These are phyloP conservation scores for Neurospora sp. DNA, from an alignment of 495 filamentous ascomycete genomes.

Conservation along the genomic window DNA sequence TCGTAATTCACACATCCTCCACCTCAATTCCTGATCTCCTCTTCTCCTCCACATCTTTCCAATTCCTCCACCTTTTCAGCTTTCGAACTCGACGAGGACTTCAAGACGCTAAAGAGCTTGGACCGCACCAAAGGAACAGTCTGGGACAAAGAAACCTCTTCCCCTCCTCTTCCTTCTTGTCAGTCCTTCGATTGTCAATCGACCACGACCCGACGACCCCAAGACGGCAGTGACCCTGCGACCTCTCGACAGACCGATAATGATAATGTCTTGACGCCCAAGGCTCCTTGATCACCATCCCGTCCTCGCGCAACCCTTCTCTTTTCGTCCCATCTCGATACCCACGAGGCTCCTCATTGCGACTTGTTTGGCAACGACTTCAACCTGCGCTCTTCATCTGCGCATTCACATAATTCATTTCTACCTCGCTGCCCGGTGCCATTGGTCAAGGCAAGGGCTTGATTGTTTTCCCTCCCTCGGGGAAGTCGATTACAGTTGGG, in stretches of 20 bases:
- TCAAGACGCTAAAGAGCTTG: background rate
- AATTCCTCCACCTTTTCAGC: background rate
- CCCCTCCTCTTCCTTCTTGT: background rate
- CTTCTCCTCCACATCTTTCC: background rate
- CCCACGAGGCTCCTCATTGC: background rate
- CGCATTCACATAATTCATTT: background rate
- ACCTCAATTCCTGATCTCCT: background rate
- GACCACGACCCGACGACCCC: background rate
- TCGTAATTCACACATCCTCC: background rate
- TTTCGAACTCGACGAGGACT: background rate
- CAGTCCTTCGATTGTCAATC: constrained; percentile 5
- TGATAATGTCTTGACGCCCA: constrained; percentile 16
- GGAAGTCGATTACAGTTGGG: background rate
- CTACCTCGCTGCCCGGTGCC: background rate
- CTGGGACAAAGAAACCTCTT: background rate
- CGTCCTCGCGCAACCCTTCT: background rate
- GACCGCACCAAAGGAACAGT: background rate
- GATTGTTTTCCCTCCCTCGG: background rate
- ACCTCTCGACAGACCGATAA: constrained; percentile 7
- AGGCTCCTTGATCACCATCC: constrained; percentile 3
- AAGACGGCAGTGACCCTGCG: background rate
- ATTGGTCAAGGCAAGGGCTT: background rate
- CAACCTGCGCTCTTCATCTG: background rate
- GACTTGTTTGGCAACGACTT: background rate
- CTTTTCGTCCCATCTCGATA: background rate